Percentiles rank a stretch among this genome's conserved stretches.
Evolutionary conservation across 2,329 filamentous ascomycete genomes (phyloP).

Genomic region (Sphaerostilbella broomeana): DNA sequence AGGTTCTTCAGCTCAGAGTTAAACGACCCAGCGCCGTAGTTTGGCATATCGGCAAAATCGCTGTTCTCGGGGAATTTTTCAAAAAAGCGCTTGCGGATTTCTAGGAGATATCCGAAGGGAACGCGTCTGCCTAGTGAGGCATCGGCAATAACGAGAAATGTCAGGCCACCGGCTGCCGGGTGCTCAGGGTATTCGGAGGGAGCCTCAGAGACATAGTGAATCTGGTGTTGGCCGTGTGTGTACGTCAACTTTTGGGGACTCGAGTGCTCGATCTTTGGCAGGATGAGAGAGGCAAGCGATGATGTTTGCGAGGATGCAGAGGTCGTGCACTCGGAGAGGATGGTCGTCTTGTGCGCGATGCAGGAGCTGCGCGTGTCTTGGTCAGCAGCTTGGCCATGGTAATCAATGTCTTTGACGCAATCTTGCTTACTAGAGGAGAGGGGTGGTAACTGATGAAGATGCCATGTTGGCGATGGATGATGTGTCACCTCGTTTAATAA

Average conservation of each 20-base stretch:
- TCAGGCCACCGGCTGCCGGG: conserved; percentile 70
- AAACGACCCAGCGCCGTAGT: conserved; percentile 86
- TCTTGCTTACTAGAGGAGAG: conserved; percentile 59
- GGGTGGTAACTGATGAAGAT: conserved; percentile 63
- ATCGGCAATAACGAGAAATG: conserved; percentile 85
- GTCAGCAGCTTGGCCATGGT: not conserved
- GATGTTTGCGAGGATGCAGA: conserved; percentile 77
- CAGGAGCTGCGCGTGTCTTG: conserved; percentile 58
- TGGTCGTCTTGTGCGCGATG: conserved; percentile 88
- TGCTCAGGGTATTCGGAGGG: conserved; percentile 56
- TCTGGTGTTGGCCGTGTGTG: conserved; percentile 83
- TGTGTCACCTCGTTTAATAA: conserved; percentile 1
- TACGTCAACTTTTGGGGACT: conserved; percentile 85
- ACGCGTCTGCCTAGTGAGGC: conserved; percentile 76
- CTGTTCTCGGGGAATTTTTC: conserved; percentile 58
- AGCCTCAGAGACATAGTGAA: conserved; percentile 89
- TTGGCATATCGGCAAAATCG: conserved; percentile 70
- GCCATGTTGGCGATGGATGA: conserved; percentile 45
- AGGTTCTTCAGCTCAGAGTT: conserved; percentile 70
- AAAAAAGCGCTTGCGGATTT: conserved; percentile 85
- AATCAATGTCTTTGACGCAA: not conserved
- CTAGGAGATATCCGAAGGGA: conserved; percentile 85
- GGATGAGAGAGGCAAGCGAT: conserved; percentile 84
- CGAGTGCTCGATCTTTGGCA: conserved; percentile 85
- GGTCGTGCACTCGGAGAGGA: conserved; percentile 86